These are phyloP conservation scores for Arachis stenosperma DNA, from an alignment of 306 rosid species.

Conservation along the genomic window DNA sequence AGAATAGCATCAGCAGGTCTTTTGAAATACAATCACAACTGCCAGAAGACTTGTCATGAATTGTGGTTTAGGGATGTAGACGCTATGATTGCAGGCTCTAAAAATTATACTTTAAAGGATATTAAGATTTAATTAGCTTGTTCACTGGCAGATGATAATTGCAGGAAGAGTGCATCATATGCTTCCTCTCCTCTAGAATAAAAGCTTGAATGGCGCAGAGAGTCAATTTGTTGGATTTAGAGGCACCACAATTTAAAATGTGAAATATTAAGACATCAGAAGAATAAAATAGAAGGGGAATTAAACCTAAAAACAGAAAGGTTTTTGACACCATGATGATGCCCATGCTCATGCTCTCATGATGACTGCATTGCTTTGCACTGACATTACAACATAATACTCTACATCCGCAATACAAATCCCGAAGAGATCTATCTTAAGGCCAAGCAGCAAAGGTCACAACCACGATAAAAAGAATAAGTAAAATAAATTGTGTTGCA, in stretches of 20 bases:
- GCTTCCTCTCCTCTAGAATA: slow-evolving; percentile 2
- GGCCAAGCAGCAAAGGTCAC: not conserved
- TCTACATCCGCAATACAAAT: slow-evolving; percentile 16
- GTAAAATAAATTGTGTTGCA: not conserved
- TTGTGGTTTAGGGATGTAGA: too few relatives aligned
- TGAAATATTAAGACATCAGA: not conserved
- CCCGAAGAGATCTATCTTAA: slow-evolving; percentile 13
- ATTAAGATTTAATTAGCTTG: too few relatives aligned
- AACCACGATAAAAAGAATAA: not conserved
- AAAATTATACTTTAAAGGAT: too few relatives aligned
- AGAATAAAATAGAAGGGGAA: not conserved
- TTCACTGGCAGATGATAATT: too few relatives aligned
- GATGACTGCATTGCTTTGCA: not conserved
- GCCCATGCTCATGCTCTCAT: not conserved
- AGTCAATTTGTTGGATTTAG: slow-evolving; percentile 14
- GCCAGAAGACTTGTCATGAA: too few relatives aligned
- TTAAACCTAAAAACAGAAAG: not conserved
- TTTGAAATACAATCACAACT: not conserved
- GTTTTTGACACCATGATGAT: slow-evolving; percentile 1
- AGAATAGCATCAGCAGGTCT: not conserved
- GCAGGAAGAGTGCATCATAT: not conserved
- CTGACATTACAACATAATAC: not conserved
- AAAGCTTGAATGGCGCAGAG: slow-evolving; percentile 1
- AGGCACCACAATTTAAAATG: not conserved
- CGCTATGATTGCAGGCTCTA: too few relatives aligned